Base-by-base conservation (phyloP, 2,329 filamentous ascomycete species). In the Monascus ruber region DNA sequence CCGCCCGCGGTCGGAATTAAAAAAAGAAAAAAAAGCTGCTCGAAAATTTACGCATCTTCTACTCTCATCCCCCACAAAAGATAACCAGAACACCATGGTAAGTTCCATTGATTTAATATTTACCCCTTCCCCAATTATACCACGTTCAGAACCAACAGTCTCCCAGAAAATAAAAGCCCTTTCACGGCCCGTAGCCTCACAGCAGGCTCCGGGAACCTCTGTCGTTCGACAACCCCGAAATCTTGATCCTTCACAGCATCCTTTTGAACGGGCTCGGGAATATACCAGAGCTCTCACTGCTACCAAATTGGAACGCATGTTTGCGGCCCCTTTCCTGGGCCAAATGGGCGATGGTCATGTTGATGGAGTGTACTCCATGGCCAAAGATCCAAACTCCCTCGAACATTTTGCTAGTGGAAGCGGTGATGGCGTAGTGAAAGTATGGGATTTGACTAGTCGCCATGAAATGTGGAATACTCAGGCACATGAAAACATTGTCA, bases 401-500 rank as follows among this genome's bases (percentile, higher is more conserved):
- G 75, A 85, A 51, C 71, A 80, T 41, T 76, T 88, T 50, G 85
- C 87, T 5, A 89, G 83, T 54, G 87, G 85, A 33, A 86, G 82
- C 49, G 88, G 88, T 47, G 91, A 98, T 62, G 89, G 91, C 47
- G 79, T 95, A 6, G 77, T 98, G 42, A 98, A 98, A 65, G 83
- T 91, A 28, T 94, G 87, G 87, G 82, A 93, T 62, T 67, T 91
- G 50, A 76, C 79, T 6, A 81, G 72, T 45, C 70, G 77, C 41
- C 78, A 83, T 26, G 82, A 91, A 57, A 72, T 81, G 35, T 89
- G 84, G 81, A 74, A 84, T 52, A 74, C 76, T 3, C 78, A 83
- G 46, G 89, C 87, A 24, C 93, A 98, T 59, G 85, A 94, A 52
- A 94, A 94, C 51, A 81, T 95, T 34, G 85, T 96, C 50, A 94